Base-by-base conservation (phyloP, 2,329 filamentous ascomycete species). In the Lasiodiplodia theobromae region DNA sequence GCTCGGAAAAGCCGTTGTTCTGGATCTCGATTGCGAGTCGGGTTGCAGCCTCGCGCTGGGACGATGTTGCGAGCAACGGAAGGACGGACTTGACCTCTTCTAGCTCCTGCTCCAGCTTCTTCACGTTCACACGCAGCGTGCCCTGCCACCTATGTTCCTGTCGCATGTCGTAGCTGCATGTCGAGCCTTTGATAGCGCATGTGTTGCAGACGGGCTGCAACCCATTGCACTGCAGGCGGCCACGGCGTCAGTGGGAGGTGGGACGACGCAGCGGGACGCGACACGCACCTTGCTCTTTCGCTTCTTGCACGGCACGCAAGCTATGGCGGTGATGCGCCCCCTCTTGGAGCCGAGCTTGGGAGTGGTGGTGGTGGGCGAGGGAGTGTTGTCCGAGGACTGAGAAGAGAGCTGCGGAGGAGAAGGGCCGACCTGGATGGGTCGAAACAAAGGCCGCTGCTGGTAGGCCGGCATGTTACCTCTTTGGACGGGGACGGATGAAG, bases 61-160 rank as follows among this genome's bases (percentile, higher is more conserved):
- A 74, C 28, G 78, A 74, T 71, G 77, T 74, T 57, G 75, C 76
- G 21, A 80, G 69, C 68, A 79, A 70, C 11, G 77, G 74, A 16
- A 80, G 72, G 23, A 80, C 73, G 4, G 78, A 79, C 70, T 77
- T 79, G 74, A 79, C 76, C 66, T 80, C 78, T 51, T 80, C 77
- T n/a, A 79, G 68, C 60, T 80, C 78, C 70, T 78, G 79, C 31
- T 75, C 77, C 62, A 80, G 68, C 44, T 77, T 74, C 65, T 77
- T 73, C 10, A 80, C 77, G 70, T 80, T 77, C 37, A 77, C 77
- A 21, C 78, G 74, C 70, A 80, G 57, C 63, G 79, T 77, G 40
- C 77, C 79, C 12, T 77, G 79, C 37, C 77, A 79, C 69, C 79
- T 78, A 10, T 77, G 77, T 70, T 80, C 78, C 69, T 79, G 77